Conservation (phyloP, 2,329 filamentous ascomycete species). For the Zasmidium citrigriseum region DNA sequence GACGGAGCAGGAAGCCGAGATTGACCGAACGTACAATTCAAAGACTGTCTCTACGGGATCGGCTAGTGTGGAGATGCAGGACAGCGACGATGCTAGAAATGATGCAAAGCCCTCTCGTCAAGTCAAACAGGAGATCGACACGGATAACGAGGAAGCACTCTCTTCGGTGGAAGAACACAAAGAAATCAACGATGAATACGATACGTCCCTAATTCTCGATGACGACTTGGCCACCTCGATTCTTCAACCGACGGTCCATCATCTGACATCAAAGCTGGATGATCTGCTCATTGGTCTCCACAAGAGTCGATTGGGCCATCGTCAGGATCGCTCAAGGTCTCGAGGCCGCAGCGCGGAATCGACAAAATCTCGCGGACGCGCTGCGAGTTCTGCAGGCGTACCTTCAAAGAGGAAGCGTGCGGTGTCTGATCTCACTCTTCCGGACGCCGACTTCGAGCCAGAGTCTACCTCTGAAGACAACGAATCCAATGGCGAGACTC, state of each 20-base stretch:
- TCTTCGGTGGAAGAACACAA: not conserved
- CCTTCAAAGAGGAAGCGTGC: slow-evolving; percentile 10
- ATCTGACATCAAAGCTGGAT: slow-evolving; percentile 71
- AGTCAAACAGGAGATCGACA: not conserved
- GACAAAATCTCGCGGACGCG: slow-evolving; percentile 1
- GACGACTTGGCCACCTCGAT: slow-evolving; percentile 68
- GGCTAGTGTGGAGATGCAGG: not conserved
- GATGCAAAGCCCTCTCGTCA: not conserved
- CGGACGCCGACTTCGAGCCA: not conserved
- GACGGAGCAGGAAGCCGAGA: not conserved
- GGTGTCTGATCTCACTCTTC: slow-evolving; percentile 4
- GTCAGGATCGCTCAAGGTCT: slow-evolving; percentile 10
- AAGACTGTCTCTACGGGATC: not conserved
- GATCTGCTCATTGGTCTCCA: slow-evolving; percentile 70
- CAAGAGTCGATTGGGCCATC: slow-evolving; percentile 42
- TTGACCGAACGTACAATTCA: not conserved
- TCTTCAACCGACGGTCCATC: slow-evolving; percentile 68
- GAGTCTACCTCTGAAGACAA: slow-evolving; percentile 1
- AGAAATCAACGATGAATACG: slow-evolving; percentile 28
- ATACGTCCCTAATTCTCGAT: slow-evolving; percentile 65
- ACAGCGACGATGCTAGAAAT: not conserved
- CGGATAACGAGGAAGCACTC: not conserved
- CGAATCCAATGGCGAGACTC: not conserved
- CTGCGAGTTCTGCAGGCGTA: not conserved
- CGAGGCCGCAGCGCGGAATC: slow-evolving; percentile 8